These are phyloP conservation scores for Cruciata laevipes DNA, from an alignment of 257 asterid genomes.

Conservation along the genomic window DNA sequence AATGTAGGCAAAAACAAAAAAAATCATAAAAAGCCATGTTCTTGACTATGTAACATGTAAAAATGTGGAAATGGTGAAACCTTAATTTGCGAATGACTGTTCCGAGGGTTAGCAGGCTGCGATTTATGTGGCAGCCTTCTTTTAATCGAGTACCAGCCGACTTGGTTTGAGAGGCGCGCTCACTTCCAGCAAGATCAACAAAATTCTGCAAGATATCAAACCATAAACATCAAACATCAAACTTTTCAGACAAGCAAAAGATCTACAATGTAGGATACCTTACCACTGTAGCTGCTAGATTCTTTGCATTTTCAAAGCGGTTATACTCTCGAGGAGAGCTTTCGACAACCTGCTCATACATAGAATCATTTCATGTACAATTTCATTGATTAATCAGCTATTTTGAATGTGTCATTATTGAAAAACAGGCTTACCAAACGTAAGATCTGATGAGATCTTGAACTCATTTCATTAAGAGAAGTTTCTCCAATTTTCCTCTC, in stretches of 20 bases:
- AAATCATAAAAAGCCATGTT: neutral
- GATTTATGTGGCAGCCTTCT: constrained; percentile 90
- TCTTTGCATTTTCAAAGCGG: constrained; percentile 45
- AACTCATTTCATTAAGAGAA: constrained; percentile 73
- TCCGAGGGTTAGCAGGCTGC: constrained; percentile 91
- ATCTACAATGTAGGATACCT: constrained; percentile 5
- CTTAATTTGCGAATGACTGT: constrained; percentile 88
- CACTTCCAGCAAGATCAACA: constrained; percentile 96
- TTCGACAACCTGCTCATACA: constrained; percentile 59
- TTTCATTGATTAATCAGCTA: neutral
- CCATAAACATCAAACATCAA: no score
- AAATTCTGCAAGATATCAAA: constrained; percentile 52
- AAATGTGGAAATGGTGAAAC: constrained; percentile 23
- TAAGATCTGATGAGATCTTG: constrained; percentile 91
- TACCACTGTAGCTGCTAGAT: constrained; percentile 85
- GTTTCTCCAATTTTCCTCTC: constrained; percentile 94
- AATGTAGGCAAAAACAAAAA: constrained; percentile 7
- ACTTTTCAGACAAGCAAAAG: neutral
- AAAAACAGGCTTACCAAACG: constrained; percentile 47
- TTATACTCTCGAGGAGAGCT: constrained; percentile 52
- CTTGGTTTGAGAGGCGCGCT: constrained; percentile 80
- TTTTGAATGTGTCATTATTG: neutral
- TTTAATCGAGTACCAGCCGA: constrained; percentile 64
- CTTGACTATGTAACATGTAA: neutral
- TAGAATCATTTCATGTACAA: neutral